Conservation (phyloP, 306 rosid species). For the Sophora flavescens region DNA sequence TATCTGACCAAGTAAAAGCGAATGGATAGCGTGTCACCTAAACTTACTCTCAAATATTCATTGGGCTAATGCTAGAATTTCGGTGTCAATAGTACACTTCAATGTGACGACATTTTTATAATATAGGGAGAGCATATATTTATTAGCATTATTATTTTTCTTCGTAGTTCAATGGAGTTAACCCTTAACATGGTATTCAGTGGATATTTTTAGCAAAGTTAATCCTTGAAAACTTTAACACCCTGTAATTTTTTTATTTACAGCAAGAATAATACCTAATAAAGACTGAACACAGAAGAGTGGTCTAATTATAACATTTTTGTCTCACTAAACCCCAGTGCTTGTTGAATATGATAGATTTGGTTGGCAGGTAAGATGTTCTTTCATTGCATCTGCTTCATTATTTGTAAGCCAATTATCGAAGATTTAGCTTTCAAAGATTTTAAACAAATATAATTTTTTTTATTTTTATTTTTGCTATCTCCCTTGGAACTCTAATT, state of each 20-base stretch:
- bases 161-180: background rate
- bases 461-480: background rate
- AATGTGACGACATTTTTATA: background rate
- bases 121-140: background rate
- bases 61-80: background rate
- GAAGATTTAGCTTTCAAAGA: constrained; percentile 25
- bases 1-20: background rate
- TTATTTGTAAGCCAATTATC: background rate
- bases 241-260: constrained; percentile 1
- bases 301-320: constrained; percentile 31
- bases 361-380: constrained; percentile 40
- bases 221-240: constrained; percentile 34
- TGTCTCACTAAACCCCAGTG: constrained; percentile 10
- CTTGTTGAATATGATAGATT: constrained; percentile 36
- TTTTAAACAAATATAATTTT: background rate
- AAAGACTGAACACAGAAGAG: constrained; percentile 17
- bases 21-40: constrained; percentile 28
- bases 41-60: constrained; percentile 3
- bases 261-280: constrained; percentile 6
- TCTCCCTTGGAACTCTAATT: background rate
- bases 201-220: constrained; percentile 4
- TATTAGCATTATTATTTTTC: background rate
- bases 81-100: background rate
- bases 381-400: constrained; percentile 28
- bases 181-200: background rate